Evolutionary conservation across 148 eudicot species (phyloP), one percentile per base, ranked within the genome.

Genomic region (Agrostemma githago): DNA sequence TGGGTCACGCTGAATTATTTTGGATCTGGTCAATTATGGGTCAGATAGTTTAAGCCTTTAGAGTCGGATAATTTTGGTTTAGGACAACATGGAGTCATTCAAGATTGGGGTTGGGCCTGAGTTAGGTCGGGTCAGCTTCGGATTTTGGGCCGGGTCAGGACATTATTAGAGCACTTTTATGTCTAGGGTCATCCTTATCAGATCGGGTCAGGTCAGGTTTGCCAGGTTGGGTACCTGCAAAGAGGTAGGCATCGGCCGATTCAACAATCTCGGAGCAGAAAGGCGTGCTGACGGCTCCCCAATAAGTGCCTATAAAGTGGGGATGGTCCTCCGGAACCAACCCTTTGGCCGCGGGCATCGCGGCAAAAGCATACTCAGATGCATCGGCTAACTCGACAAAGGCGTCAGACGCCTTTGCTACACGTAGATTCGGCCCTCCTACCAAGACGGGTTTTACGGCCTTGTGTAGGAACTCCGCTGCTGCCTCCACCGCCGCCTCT

Each of bases 381-480:
- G 87, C 85, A 59, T 91, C 87, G 0, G 90, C 97, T 46, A 89
- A 66, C 38, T 88, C 88, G 8, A 88, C 84, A 75, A 91, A 91
- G 0, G 94, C 88, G 0, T 70, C 53, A 16, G 76, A 66, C 1
- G 97, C 94, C 74, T 83, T 83, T 14, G 93, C 88, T 15, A 85
- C 92, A 0, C 89, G 80, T 60, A 89, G 41, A 68, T 89, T 91
- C 0, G 97, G 90, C 1, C 93, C 97, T 16, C 83, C 97, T 9
- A 91, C 92, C 84, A 91, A 76, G 34, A 91, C 97, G 1, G 94
- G 97, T 76, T 91, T 91, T 74, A 91, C 97, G 1, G 94, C 92
- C 77, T 88, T 91, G 88, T 89, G 85, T 64, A 89, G 80, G 75
- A 89, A 88, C 53, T 82, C 89, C 3, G 89, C 93, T 4, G 97